Evolutionary conservation across 192 early-diverging fungal genomes (phyloP), one percentile per base, ranked within the genome.

Genomic region (Kickxella alabastrina): DNA sequence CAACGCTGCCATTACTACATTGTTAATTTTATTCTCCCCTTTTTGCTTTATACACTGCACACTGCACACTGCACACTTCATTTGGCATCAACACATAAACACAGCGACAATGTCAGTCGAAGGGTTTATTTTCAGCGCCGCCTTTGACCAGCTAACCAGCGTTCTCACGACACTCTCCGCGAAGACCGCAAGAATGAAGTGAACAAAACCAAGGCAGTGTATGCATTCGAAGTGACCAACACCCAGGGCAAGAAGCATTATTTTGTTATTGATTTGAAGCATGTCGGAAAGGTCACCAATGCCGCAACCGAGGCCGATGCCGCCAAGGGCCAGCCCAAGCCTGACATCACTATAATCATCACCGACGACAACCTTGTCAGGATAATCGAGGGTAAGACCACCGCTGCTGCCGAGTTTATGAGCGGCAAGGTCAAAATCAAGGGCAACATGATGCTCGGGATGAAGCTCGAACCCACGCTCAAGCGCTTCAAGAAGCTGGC

Each of bases 371-470:
- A 84, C 47, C 89, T 97, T 70, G 63, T 92, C 27, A 85, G 83
- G 43, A 71, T 97, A 22, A 81, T 87, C n/a, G 65, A 79, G 26
- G 92, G 92, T 48, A 92, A 91, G 72, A 69, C 88, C 31, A 92
- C 89, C 43, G 85, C 87, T 10, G 91, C 92, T 68, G 92, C 89
- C 76, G 84, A 89, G 64, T 96, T 90, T 75, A 90, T 94, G 90
- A 70, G 79, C 51, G 91, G 95, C 51, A 93, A 93, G 66, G 78
- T 90, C 61, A 96, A 95, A 78, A 76, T 84, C 50, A 85, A 84
- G 68, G 86, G 85, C 43, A 80, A 86, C 41, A 81, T 86, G 76
- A 85, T 86, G 82, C 64, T 87, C 43, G 83, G 82, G 34, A 82
- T 82, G 61, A 89, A 86, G 77, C 78, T 87, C 18, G 82, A 89